These are phyloP conservation scores for Kazachstania psychrophila DNA, from an alignment of 805 yeast genomes.

Conservation along the genomic window DNA sequence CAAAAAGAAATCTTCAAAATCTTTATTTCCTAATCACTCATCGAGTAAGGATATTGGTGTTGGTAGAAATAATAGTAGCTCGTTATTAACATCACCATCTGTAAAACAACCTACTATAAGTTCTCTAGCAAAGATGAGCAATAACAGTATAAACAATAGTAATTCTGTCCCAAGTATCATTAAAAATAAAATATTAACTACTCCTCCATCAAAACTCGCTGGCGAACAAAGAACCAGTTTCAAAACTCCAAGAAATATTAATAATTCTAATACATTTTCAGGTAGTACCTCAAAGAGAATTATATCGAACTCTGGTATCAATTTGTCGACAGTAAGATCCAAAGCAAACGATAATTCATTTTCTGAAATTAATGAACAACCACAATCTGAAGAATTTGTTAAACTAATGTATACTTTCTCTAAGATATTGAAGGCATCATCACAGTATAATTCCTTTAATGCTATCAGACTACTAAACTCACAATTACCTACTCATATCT, in stretches of 20 bases:
- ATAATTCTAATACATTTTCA: neutral
- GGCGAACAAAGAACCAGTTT: slow-evolving; percentile 12
- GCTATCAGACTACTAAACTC: slow-evolving; percentile 59
- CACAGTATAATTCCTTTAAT: slow-evolving; percentile 63
- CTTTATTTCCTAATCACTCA: no score
- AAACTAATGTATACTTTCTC: slow-evolving; percentile 13
- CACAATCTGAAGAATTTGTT: neutral
- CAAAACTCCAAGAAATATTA: slow-evolving; percentile 17
- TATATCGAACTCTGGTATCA: no score
- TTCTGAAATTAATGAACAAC: neutral
- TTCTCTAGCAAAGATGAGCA: slow-evolving; percentile 9
- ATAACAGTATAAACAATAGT: slow-evolving; percentile 1
- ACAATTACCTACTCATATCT: slow-evolving; percentile 48
- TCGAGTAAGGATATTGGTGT: no score
- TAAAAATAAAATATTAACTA: slow-evolving; percentile 14
- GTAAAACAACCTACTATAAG: slow-evolving; percentile 11
- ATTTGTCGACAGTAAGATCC: no score
- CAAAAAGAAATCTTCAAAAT: no score
- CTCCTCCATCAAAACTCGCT: slow-evolving; percentile 24
- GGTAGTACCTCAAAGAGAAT: slow-evolving; percentile 4
- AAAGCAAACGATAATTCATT: no score
- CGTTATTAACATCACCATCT: slow-evolving; percentile 9
- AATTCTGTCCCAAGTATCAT: neutral
- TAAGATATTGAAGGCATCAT: slow-evolving; percentile 13
- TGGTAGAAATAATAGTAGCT: neutral